phyloP scores from a whole-genome alignment of 2,329 filamentous ascomycete species.

The Pseudogymnoascus sp. region DNA sequence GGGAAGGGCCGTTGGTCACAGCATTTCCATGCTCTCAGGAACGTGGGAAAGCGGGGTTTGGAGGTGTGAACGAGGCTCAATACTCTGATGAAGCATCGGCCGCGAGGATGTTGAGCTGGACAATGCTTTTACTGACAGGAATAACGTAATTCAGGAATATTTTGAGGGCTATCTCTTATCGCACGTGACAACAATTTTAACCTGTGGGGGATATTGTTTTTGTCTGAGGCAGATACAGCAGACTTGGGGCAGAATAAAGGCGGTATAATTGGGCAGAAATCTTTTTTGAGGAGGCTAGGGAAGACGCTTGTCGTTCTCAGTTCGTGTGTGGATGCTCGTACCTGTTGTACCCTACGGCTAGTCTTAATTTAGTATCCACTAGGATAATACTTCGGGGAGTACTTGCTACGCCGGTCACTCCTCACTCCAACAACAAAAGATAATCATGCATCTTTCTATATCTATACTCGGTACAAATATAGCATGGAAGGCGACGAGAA shows the following conservation, averaged over 20 bases:
- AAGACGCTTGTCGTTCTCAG: not conserved
- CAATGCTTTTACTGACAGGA: not conserved
- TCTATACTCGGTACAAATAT: not conserved
- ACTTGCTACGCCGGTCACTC: not conserved
- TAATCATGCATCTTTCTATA: too few relatives aligned
- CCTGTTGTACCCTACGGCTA: slow-evolving; percentile 1
- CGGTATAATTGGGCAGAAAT: not conserved
- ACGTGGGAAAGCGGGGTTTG: not conserved
- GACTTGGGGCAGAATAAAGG: not conserved
- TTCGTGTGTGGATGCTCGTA: not conserved
- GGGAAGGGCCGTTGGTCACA: not conserved
- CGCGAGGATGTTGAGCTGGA: not conserved
- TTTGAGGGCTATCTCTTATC: not conserved
- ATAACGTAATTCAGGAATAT: not conserved
- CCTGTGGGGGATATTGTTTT: not conserved
- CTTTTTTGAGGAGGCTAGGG: not conserved
- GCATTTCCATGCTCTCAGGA: not conserved
- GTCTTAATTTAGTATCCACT: not conserved
- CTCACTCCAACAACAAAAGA: too few relatives aligned
- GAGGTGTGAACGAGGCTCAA: not conserved
- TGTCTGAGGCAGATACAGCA: too few relatives aligned
- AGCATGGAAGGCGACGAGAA: not conserved
- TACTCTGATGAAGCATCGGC: not conserved
- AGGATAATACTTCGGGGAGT: not conserved
- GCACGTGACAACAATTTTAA: not conserved